Percentiles rank a stretch among this genome's conserved stretches.
Conservation (phyloP, 805 yeast species). For the Starmerella stigmatis region DNA sequence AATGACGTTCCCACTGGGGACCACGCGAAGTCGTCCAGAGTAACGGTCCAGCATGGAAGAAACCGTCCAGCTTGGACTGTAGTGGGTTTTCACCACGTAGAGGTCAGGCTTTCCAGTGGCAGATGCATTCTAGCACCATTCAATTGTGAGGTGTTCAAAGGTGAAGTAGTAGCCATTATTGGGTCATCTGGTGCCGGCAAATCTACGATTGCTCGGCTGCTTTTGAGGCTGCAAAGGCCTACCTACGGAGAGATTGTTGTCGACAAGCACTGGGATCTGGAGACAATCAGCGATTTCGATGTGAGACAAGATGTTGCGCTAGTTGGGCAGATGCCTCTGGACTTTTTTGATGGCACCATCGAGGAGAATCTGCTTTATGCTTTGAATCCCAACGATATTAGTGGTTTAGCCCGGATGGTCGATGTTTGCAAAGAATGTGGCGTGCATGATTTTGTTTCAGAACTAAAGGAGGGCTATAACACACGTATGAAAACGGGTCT, state of each 20-base stretch:
- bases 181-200: slow-evolving; percentile 93
- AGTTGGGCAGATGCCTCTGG: slow-evolving; percentile 61
- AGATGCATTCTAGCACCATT: slow-evolving; percentile 35
- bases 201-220: slow-evolving; percentile 55
- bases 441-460: slow-evolving; percentile 43
- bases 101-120: slow-evolving; percentile 17
- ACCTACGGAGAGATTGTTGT: slow-evolving; percentile 36
- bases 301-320: slow-evolving; percentile 49
- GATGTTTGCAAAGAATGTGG: slow-evolving; percentile 37
- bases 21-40: no score
- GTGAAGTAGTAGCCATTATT: slow-evolving; percentile 53
- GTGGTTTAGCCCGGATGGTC: not conserved
- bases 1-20: no score
- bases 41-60: no score
- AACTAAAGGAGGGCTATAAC: slow-evolving; percentile 47
- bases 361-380: slow-evolving; percentile 46
- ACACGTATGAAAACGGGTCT: slow-evolving; percentile 44
- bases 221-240: slow-evolving; percentile 44
- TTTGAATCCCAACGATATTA: not conserved
- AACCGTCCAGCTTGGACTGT: slow-evolving; percentile 9
- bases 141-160: slow-evolving; percentile 35
- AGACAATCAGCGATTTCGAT: slow-evolving; percentile 36
- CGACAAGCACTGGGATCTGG: slow-evolving; percentile 39
- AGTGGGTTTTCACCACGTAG: slow-evolving; percentile 13
- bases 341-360: slow-evolving; percentile 63